Base-by-base conservation (phyloP, 495 filamentous ascomycete species). In the Penicillium canariense region DNA sequence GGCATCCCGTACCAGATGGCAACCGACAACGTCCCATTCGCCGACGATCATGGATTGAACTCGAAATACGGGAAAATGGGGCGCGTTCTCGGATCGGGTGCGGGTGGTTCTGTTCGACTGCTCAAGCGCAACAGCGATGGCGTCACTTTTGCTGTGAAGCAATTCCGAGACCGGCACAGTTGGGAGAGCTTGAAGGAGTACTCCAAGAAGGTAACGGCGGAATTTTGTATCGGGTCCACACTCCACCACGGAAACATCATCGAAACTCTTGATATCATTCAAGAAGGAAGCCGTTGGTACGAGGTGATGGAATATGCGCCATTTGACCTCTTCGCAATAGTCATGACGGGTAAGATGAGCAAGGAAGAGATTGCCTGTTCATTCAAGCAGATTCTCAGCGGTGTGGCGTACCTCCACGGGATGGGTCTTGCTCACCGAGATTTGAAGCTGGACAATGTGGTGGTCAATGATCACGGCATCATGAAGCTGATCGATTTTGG, bases 401-500 rank as follows among this genome's bases (percentile, higher is more conserved):
- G 94, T 32, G 91, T 97, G n/a, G 88, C 88, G n/a, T 99, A 97
- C 63, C 77, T 99, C 53, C 94, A 99, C 68, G 88, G 87, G 63
- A 96, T 96, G 87, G 94, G 94, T 6, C 75, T 99, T 32, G 91
- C 95, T 11, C 94, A 99, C 75, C 84, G 94, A 25, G 94, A 99
- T 81, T 68, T 99, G 59, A 99, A 99, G 69, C 71, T 99, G 62
- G 94, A 99, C 72, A 99, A 99, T 60, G 94, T 99, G 14, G 94
- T 99, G 42, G 91, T 99, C 44, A 97, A 92, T 60, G 88, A 96
- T 61, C 83, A 86, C 59, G 94, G 94, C n/a, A 97, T 99, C 56
- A 96, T 99, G 88, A 99, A 99, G 74, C 87, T 99, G 46, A 99
- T 99, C 57, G 94, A 99, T 69, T 99, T 99, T 74, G 94, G 94